A percentile compares a stretch with the other conserved stretches of the same genome.
Evolutionary conservation across 805 yeast species (phyloP).

Genomic region (Zygoascus bituminiphila): DNA sequence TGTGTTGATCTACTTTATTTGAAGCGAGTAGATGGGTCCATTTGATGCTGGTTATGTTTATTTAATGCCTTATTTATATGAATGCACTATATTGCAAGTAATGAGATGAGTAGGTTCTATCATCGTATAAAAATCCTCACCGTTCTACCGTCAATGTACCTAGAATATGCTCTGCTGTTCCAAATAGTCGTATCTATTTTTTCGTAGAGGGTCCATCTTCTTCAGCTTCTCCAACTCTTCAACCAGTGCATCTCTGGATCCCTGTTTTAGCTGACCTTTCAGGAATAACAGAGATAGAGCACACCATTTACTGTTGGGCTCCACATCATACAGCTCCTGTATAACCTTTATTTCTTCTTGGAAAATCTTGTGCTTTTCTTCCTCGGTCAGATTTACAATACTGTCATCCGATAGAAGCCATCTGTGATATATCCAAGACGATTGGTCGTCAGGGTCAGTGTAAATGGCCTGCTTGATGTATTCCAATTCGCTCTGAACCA

Average conservation of each 20-base stretch:
- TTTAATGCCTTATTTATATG: no score
- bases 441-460: slow-evolving; percentile 90
- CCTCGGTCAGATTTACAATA: slow-evolving; percentile 23
- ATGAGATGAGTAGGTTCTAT: no score
- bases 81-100: no score
- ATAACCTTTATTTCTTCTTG: slow-evolving; percentile 40
- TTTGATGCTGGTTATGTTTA: no score
- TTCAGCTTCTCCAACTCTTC: slow-evolving; percentile 28
- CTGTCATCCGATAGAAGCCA: slow-evolving; percentile 53
- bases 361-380: slow-evolving; percentile 35
- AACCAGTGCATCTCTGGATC: slow-evolving; percentile 18
- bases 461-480: slow-evolving; percentile 75
- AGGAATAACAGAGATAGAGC: slow-evolving; percentile 49
- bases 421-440: slow-evolving; percentile 81
- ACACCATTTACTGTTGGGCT: slow-evolving; percentile 69
- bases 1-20: no score
- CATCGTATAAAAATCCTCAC: no score
- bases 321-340: slow-evolving; percentile 61
- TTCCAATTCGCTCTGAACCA: slow-evolving; percentile 51
- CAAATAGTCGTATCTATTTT: slow-evolving; percentile 19
- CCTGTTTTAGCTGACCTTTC: slow-evolving; percentile 21
- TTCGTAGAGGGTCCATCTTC: slow-evolving; percentile 22
- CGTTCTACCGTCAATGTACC: no score
- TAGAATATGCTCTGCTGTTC: not conserved
- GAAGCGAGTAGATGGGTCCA: no score